A percentile compares a stretch with the other conserved stretches of the same genome.
Conservation (phyloP, 139 green algal species). For the Chlamydomonas sp. region DNA sequence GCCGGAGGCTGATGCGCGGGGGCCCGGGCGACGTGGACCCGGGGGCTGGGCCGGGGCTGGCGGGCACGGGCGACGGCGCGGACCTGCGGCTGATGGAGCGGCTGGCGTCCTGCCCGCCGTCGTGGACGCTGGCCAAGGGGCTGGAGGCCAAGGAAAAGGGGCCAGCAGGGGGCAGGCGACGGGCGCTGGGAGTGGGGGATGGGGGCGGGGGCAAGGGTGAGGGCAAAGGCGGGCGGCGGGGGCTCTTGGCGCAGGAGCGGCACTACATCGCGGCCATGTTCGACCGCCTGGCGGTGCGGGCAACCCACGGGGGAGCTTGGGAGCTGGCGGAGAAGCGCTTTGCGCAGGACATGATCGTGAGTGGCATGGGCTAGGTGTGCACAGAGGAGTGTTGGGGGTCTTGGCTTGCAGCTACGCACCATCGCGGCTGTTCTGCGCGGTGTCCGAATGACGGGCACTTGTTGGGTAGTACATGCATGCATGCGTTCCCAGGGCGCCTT, state of each 20-base stretch:
- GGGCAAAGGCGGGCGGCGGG: no score
- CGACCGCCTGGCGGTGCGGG: constrained; percentile 1
- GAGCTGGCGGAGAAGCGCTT: not conserved
- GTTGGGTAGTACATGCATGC: no score
- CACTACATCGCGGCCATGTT: constrained; percentile 25
- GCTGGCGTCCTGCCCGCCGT: not conserved
- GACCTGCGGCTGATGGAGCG: not conserved
- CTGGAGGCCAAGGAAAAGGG: no score
- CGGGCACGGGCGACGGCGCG: no score
- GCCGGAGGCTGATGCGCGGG: no score
- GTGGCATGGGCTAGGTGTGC: not conserved
- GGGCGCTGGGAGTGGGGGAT: no score
- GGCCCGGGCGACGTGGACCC: no score
- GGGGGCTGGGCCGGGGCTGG: no score
- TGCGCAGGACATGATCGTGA: constrained; percentile 16
- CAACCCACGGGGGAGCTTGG: not conserved
- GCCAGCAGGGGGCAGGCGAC: not conserved
- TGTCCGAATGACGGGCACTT: no score
- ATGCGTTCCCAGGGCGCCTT: no score
- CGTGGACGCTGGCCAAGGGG: not conserved
- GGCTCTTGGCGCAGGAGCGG: not conserved
- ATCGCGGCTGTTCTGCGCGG: no score
- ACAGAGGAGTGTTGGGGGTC: not conserved
- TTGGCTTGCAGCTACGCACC: no score
- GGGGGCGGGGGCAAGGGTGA: not conserved